Evolutionary conservation across 345 rosid species (phyloP).

Genomic region (Rhizophora mangle): DNA sequence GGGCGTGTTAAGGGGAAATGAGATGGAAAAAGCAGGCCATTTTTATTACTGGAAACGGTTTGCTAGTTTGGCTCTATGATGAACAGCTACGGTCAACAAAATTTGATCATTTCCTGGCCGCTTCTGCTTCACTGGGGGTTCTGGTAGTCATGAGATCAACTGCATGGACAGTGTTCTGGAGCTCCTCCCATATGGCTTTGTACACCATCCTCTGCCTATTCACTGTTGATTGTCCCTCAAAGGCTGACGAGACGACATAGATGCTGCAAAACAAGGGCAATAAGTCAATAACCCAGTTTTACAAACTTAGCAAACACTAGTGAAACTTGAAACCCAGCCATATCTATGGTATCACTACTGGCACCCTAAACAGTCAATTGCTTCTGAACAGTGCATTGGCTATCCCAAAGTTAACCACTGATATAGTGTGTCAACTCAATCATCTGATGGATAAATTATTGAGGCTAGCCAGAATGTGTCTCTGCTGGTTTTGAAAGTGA

Average conservation of each 20-base stretch:
- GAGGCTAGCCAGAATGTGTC: too few relatives aligned
- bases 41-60: neutral
- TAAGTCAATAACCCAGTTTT: neutral
- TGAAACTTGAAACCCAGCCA: too few relatives aligned
- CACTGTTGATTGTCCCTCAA: conserved; percentile 85
- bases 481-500: too few relatives aligned
- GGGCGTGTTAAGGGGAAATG: too few relatives aligned
- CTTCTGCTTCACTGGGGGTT: conserved; percentile 67
- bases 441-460: too few relatives aligned
- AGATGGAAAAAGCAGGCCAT: too few relatives aligned
- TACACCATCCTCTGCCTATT: conserved; percentile 97
- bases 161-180: conserved; percentile 88
- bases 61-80: neutral
- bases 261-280: conserved; percentile 46
- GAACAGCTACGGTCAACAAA: neutral
- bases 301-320: too few relatives aligned
- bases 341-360: too few relatives aligned
- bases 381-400: too few relatives aligned
- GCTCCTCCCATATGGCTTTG: conserved; percentile 98
- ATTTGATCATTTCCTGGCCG: conserved; percentile 31
- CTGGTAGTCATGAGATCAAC: conserved; percentile 92
- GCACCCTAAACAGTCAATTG: too few relatives aligned
- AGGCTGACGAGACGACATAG: conserved; percentile 70
- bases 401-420: too few relatives aligned
- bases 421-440: too few relatives aligned